phyloP scores from a whole-genome alignment of 331 rosid species.

The Spiraea crenata region DNA sequence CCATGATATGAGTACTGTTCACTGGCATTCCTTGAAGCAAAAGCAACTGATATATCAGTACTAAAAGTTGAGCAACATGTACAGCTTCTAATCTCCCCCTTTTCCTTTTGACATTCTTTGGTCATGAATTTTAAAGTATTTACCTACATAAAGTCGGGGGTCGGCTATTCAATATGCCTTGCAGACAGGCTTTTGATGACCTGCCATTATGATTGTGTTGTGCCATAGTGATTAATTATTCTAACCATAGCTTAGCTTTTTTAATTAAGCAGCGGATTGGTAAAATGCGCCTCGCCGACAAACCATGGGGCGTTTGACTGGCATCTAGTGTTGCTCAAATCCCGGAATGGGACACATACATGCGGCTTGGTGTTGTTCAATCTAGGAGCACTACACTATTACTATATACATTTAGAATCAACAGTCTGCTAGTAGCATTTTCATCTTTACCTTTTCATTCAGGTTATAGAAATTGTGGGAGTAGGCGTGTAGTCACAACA shows the following conservation, averaged over 20 bases:
- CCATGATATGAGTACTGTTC: constrained; percentile 30
- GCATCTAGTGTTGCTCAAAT: constrained; percentile 2
- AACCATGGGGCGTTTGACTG: not conserved
- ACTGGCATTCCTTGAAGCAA: constrained; percentile 35
- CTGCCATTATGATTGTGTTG: constrained; percentile 46
- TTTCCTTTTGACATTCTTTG: constrained; percentile 18
- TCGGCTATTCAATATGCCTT: constrained; percentile 36
- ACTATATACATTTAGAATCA: not conserved
- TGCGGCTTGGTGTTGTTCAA: constrained; percentile 35
- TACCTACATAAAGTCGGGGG: constrained; percentile 33
- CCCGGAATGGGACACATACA: not conserved
- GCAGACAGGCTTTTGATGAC: constrained; percentile 32
- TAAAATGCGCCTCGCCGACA: constrained; percentile 5
- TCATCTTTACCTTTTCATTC: too few relatives aligned
- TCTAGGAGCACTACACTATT: constrained; percentile 23
- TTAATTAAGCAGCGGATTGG: not conserved
- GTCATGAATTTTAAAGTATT: constrained; percentile 18
- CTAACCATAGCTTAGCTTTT: not conserved
- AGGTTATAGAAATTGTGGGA: too few relatives aligned
- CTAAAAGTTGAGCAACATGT: constrained; percentile 13
- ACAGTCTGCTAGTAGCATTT: not conserved
- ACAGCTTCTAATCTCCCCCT: constrained; percentile 5
- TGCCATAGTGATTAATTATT: constrained; percentile 2
- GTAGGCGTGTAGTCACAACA: too few relatives aligned
- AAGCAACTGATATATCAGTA: constrained; percentile 41